phyloP scores from a whole-genome alignment of 495 filamentous ascomycete species.

The Penicillium parvum region DNA sequence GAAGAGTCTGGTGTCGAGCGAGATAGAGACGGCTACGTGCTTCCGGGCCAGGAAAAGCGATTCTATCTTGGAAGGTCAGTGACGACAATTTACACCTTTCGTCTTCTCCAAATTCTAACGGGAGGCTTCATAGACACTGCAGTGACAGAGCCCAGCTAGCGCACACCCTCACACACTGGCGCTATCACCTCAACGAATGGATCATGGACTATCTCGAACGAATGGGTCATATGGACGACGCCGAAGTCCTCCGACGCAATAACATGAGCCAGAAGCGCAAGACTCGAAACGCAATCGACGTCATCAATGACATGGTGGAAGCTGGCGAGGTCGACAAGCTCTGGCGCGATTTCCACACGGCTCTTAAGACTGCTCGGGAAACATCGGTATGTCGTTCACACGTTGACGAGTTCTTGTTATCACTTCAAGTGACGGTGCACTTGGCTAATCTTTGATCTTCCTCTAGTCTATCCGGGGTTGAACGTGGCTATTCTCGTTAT shows the following conservation, averaged over 20 bases:
- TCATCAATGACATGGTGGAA: slow-evolving; percentile 54
- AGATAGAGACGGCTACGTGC: slow-evolving; percentile 31
- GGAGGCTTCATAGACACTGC: slow-evolving; percentile 48
- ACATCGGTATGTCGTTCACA: slow-evolving; percentile 8
- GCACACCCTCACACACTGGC: slow-evolving; percentile 72
- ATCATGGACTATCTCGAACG: slow-evolving; percentile 56
- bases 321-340: slow-evolving; percentile 52
- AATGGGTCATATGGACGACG: slow-evolving; percentile 49
- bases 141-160: slow-evolving; percentile 62
- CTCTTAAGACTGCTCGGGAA: slow-evolving; percentile 39
- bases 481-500: background rate
- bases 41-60: slow-evolving; percentile 29
- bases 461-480: slow-evolving; percentile 2
- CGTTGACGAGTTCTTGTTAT: too few species aligned
- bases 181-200: slow-evolving; percentile 65
- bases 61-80: slow-evolving; percentile 46
- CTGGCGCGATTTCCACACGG: slow-evolving; percentile 56
- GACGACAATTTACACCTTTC: background rate
- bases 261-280: slow-evolving; percentile 49
- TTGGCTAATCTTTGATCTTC: background rate
- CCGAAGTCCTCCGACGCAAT: slow-evolving; percentile 53
- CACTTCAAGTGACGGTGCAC: background rate
- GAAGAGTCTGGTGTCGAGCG: slow-evolving; percentile 9
- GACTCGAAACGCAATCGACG: slow-evolving; percentile 49
- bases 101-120: background rate